These are phyloP conservation scores for Microstegium vimineum DNA, from an alignment of 176 grass and related monocot species.

Conservation along the genomic window DNA sequence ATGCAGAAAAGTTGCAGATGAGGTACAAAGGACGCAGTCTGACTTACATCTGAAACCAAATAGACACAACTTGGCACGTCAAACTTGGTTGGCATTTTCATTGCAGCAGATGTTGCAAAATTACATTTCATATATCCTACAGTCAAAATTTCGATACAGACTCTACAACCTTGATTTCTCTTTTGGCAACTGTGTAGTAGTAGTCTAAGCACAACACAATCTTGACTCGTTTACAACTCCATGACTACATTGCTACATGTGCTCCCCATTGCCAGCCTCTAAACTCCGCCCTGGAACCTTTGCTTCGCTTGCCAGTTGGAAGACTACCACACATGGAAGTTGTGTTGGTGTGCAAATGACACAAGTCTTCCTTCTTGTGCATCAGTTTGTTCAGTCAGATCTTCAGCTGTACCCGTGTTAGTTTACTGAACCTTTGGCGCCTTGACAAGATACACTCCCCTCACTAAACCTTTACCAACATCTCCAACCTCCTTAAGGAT, in stretches of 20 bases:
- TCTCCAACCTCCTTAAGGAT: conserved; percentile 75
- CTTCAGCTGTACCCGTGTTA: neutral
- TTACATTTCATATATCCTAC: conserved; percentile 5
- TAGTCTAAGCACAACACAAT: conserved; percentile 6
- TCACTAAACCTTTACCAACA: conserved; percentile 83
- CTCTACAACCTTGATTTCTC: neutral
- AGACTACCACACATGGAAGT: neutral
- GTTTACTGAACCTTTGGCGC: conserved; percentile 46
- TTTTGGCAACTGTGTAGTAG: neutral
- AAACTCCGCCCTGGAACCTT: neutral
- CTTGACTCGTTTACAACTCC: neutral
- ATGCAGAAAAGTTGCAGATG: neutral
- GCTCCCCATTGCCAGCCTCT: neutral
- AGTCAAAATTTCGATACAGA: conserved; percentile 31
- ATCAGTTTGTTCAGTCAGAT: neutral
- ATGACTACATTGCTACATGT: neutral
- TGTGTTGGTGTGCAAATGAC: neutral
- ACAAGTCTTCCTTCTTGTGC: neutral
- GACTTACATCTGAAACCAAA: neutral
- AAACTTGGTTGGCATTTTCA: neutral
- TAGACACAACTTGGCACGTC: neutral
- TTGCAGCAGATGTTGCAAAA: neutral
- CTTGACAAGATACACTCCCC: conserved; percentile 83
- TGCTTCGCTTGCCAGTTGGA: neutral
- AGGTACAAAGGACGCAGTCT: neutral